These are phyloP conservation scores for Incumbomyces lentus DNA, from an alignment of 2,329 filamentous ascomycete genomes.

Conservation along the genomic window DNA sequence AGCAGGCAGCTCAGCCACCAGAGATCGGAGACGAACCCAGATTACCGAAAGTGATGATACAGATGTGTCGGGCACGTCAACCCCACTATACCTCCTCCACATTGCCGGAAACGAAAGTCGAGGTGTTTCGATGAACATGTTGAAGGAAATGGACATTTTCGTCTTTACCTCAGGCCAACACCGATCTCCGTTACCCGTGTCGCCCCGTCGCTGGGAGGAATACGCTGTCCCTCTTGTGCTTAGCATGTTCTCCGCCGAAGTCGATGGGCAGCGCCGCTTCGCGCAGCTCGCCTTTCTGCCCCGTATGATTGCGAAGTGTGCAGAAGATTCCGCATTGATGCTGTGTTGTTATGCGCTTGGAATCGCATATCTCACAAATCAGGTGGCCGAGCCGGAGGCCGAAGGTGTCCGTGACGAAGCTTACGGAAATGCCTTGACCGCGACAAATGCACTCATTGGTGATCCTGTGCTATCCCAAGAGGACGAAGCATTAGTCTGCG, in stretches of 20 bases:
- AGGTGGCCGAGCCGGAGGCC: slow-evolving; percentile 5
- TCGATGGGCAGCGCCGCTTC: not conserved
- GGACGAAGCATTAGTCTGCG: slow-evolving; percentile 12
- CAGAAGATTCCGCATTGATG: slow-evolving; percentile 8
- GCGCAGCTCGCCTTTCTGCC: slow-evolving; percentile 10
- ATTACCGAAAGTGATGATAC: not conserved
- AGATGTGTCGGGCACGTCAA: not conserved
- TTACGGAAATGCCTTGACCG: slow-evolving; percentile 12
- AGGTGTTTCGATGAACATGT: not conserved
- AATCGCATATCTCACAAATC: slow-evolving; percentile 9
- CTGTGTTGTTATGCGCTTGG: slow-evolving; percentile 12
- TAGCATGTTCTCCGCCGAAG: slow-evolving; percentile 5
- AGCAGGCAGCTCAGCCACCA: not conserved
- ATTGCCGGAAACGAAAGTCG: no score
- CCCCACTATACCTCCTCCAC: not conserved
- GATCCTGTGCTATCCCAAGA: slow-evolving; percentile 6
- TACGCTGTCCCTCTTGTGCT: slow-evolving; percentile 9
- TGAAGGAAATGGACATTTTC: slow-evolving; percentile 5
- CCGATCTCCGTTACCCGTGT: slow-evolving; percentile 1
- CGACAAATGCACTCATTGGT: slow-evolving; percentile 13
- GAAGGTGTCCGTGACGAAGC: slow-evolving; percentile 8
- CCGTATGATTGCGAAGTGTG: slow-evolving; percentile 6
- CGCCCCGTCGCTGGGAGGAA: slow-evolving; percentile 9
- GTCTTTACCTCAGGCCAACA: slow-evolving; percentile 4
- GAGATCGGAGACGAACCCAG: slow-evolving; percentile 1